Conservation (phyloP, 345 rosid species). For the Camelina hispida region DNA sequence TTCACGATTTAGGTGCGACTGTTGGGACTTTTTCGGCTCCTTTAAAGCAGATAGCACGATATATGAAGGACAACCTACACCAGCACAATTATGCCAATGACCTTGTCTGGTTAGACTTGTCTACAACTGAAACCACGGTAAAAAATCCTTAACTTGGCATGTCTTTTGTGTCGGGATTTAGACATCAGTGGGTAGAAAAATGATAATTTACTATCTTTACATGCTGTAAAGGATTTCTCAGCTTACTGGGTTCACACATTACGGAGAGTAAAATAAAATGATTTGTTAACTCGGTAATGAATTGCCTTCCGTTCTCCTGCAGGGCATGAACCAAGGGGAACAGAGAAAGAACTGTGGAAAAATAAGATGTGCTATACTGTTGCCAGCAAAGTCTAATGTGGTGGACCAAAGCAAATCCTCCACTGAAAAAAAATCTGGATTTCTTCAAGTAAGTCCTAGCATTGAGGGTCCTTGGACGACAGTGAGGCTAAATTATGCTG, state of each 20-base stretch:
- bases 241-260: slow-evolving; percentile 16
- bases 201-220: not conserved
- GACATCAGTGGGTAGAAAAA: slow-evolving; percentile 11
- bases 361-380: slow-evolving; percentile 73
- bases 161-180: slow-evolving; percentile 9
- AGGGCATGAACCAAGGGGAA: slow-evolving; percentile 54
- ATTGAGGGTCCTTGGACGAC: slow-evolving; percentile 95
- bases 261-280: not conserved
- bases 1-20: slow-evolving; percentile 60
- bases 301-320: slow-evolving; percentile 40
- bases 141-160: slow-evolving; percentile 22
- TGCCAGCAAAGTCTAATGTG: slow-evolving; percentile 60
- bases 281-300: slow-evolving; percentile 22
- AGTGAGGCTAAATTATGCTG: slow-evolving; percentile 92
- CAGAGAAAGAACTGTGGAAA: slow-evolving; percentile 54
- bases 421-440: slow-evolving; percentile 64
- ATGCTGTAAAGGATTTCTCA: slow-evolving; percentile 17
- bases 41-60: slow-evolving; percentile 62
- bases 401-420: slow-evolving; percentile 48
- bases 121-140: slow-evolving; percentile 60
- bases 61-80: slow-evolving; percentile 50
- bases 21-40: slow-evolving; percentile 81
- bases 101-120: slow-evolving; percentile 73
- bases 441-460: slow-evolving; percentile 92
- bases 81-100: slow-evolving; percentile 55